Percentiles rank a stretch among this genome's conserved stretches.
Evolutionary conservation across 169 alveolate species (phyloP).

Genomic region (Toxoplasma gondii): DNA sequence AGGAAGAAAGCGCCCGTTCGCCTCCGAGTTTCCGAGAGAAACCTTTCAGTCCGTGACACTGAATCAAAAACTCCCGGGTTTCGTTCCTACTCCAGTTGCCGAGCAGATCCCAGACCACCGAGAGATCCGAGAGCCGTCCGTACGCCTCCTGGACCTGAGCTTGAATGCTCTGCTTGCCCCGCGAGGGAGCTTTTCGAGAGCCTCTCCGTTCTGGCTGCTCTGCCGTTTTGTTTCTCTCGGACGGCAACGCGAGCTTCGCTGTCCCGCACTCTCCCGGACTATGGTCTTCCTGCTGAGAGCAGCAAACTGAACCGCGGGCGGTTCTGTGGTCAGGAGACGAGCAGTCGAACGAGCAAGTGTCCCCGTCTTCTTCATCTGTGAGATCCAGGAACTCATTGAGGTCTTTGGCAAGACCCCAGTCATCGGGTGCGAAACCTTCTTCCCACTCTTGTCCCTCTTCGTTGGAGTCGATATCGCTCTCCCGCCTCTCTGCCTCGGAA

Average conservation of each 20-base stretch:
- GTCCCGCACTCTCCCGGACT: background rate
- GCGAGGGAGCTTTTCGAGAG: background rate
- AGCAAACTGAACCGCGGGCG: too few species aligned
- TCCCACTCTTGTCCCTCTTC: background rate
- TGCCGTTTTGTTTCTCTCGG: background rate
- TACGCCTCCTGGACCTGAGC: background rate
- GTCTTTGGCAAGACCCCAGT: background rate
- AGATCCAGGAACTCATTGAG: conserved; percentile 5
- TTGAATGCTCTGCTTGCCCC: background rate
- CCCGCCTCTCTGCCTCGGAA: too few species aligned
- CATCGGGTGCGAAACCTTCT: background rate
- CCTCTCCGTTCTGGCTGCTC: background rate
- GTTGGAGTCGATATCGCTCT: background rate
- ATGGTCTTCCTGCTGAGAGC: background rate
- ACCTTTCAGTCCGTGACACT: background rate
- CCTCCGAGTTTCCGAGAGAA: background rate
- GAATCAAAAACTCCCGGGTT: background rate
- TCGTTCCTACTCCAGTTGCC: conserved; percentile 22
- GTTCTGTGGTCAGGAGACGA: background rate
- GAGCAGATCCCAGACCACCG: conserved; percentile 24
- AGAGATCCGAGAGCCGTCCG: background rate
- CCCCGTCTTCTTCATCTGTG: background rate
- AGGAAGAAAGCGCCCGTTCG: background rate
- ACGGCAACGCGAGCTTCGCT: background rate
- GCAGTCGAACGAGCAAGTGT: background rate